Conservation (phyloP, 306 rosid genomes). For the Gastrolobium bilobum region DNA sequence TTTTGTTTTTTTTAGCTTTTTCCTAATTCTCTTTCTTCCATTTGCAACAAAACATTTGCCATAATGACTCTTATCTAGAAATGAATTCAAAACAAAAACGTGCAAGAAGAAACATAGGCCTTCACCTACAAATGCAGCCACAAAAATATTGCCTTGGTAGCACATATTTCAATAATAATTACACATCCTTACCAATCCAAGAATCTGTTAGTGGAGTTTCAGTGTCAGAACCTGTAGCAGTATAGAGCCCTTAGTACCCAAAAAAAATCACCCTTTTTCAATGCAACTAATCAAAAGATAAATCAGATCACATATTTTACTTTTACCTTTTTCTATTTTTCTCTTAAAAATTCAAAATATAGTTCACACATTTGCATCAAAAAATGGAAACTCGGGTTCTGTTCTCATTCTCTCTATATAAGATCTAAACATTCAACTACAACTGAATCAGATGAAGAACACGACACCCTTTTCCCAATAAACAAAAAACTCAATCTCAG, state of each 20-base stretch:
- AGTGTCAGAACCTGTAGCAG: constrained; percentile 51
- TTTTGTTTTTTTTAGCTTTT: neutral
- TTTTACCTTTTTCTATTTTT: neutral
- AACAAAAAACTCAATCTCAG: constrained; percentile 16
- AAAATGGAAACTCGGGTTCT: constrained; percentile 45
- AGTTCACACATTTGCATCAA: constrained; percentile 38
- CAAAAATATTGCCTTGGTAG: constrained; percentile 5
- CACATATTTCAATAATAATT: constrained; percentile 36
- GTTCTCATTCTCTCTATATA: constrained; percentile 20
- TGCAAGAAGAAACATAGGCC: constrained; percentile 34
- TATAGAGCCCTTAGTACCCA: constrained; percentile 24
- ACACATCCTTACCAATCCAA: constrained; percentile 25
- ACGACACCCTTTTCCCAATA: neutral
- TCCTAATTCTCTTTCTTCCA: constrained; percentile 5
- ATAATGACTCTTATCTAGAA: neutral
- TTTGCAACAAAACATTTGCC: constrained; percentile 44
- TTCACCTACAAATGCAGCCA: constrained; percentile 33
- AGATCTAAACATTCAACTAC: constrained; percentile 30
- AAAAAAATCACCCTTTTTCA: constrained; percentile 22
- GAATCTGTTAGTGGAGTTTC: constrained; percentile 48
- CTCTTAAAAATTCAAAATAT: neutral
- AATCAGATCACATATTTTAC: neutral
- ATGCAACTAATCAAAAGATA: neutral
- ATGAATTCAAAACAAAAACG: constrained; percentile 41
- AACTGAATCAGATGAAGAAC: neutral